Conservation (phyloP, 1,139 yeast species). For the Hyphopichia fennica region DNA sequence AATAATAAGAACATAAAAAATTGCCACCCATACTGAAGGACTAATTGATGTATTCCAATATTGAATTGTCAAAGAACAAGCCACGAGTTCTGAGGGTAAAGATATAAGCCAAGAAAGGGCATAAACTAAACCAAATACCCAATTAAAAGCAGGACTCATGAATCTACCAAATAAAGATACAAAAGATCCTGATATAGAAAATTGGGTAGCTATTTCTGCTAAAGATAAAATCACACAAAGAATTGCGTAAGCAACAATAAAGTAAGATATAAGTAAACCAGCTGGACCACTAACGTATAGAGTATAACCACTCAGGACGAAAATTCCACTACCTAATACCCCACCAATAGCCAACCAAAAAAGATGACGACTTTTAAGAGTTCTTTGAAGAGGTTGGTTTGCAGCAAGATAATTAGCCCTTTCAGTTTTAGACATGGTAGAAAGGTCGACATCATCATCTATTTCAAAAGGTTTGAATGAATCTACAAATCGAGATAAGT, state of each 20-base stretch:
- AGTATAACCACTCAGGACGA: slow-evolving; percentile 72
- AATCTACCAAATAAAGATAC: slow-evolving; percentile 57
- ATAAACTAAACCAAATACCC: slow-evolving; percentile 43
- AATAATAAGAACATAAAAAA: slow-evolving; percentile 38
- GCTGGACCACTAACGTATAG: slow-evolving; percentile 72
- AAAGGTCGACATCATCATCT: slow-evolving; percentile 37
- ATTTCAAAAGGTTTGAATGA: slow-evolving; percentile 41
- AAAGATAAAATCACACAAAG: slow-evolving; percentile 59
- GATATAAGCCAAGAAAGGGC: slow-evolving; percentile 45
- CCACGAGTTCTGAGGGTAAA: slow-evolving; percentile 46
- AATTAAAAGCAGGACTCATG: slow-evolving; percentile 64
- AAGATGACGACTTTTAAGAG: slow-evolving; percentile 40
- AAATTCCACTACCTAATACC: slow-evolving; percentile 47
- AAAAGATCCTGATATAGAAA: slow-evolving; percentile 64
- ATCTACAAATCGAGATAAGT: slow-evolving; percentile 26
- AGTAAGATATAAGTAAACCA: slow-evolving; percentile 52
- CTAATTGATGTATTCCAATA: slow-evolving; percentile 40
- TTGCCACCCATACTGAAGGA: slow-evolving; percentile 47
- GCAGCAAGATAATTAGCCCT: slow-evolving; percentile 38
- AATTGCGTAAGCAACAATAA: slow-evolving; percentile 43
- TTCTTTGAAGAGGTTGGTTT: slow-evolving; percentile 36
- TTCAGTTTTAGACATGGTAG: slow-evolving; percentile 32
- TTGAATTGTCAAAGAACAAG: slow-evolving; percentile 42
- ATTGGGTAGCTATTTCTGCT: slow-evolving; percentile 62
- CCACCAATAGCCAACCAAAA: slow-evolving; percentile 49